Conservation (phyloP, 1,284 basidiomycete genomes). For the Cutaneotrichosporon sp. region DNA sequence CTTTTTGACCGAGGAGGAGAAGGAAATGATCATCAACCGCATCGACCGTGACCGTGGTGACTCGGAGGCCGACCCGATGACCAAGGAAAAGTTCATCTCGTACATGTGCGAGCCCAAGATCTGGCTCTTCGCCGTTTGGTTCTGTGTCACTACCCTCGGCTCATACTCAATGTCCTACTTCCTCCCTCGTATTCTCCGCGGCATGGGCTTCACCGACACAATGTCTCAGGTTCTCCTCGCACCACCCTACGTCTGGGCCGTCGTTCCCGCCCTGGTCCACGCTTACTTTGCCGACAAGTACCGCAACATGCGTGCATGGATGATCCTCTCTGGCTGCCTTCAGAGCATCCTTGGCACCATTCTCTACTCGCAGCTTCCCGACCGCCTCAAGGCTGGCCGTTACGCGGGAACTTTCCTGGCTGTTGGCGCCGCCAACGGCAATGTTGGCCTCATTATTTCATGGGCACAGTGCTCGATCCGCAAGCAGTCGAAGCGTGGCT, state of each 20-base stretch:
- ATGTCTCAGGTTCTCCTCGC: constrained; percentile 49
- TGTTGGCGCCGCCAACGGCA: constrained; percentile 44
- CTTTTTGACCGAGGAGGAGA: constrained; percentile 52
- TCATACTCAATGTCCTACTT: constrained; percentile 44
- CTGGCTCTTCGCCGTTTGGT: constrained; percentile 54
- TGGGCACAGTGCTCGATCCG: constrained; percentile 53
- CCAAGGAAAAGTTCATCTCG: constrained; percentile 41
- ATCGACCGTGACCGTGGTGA: constrained; percentile 56
- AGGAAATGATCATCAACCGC: constrained; percentile 48
- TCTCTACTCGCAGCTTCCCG: constrained; percentile 19
- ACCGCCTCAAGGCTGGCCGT: constrained; percentile 33
- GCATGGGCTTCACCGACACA: constrained; percentile 46
- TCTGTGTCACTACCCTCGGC: constrained; percentile 35
- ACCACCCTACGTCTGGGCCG: constrained; percentile 51
- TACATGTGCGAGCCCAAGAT: constrained; percentile 53
- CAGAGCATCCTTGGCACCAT: constrained; percentile 15
- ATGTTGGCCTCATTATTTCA: constrained; percentile 41
- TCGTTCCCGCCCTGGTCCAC: constrained; percentile 45
- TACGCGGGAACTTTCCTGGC: constrained; percentile 54
- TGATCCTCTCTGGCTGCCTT: constrained; percentile 7
- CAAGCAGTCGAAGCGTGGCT: constrained; percentile 49
- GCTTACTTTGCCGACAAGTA: constrained; percentile 50
- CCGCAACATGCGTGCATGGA: constrained; percentile 11
- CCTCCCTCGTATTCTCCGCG: constrained; percentile 50
- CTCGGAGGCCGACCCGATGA: constrained; percentile 50